Base-by-base conservation (phyloP, 805 yeast species). In the Saturnispora halmiae region DNA sequence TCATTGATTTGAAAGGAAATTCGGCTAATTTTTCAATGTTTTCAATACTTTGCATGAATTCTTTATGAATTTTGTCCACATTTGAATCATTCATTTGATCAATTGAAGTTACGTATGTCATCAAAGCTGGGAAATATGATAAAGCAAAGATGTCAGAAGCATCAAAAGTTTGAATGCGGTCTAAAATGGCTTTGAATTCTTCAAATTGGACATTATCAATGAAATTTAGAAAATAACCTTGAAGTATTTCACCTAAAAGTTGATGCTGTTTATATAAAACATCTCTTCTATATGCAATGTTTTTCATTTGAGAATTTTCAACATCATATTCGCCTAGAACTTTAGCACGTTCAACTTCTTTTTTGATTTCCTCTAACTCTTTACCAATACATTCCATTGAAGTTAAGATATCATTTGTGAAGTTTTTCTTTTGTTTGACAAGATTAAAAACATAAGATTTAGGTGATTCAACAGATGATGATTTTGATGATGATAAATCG, bases 221-320 rank as follows among this genome's bases (percentile, higher is more conserved):
- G 19, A 40, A 42, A n/a, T 28, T 30, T 6, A 31, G 62, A 6
- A 70, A 63, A 33, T 74, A 56, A 2, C 81, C 79, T 49, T 58
- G 73, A 6, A 81, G 62, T 1, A 84, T 65, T 55, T 78, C 82
- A 33, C 88, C 79, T 41, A 88, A 59, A 2, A 69, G 54, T 51
- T 85, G 94, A 56, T 87, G 92, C 50, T 79, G 79, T 37, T 65
- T 66, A 39, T 75, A 69, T 22, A 84, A 64, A 47, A 75, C 76
- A 42, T 73, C 75, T 46, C 86, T 73, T 52, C 82, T 72, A 51
- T 72, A 78, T 28, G 66, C 67, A 27, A 81, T 57, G 16, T 66
- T 62, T 36, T 75, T 69, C 36, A 66, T 64, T 42, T 75, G 71
- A 5, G 62, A 58, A 16, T 66, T 50, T 46, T 67, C 58, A 54